Percentiles rank a stretch among this genome's conserved stretches.
Evolutionary conservation across 176 grass and related monocot species (phyloP).

Genomic region (Triticum turgidum): DNA sequence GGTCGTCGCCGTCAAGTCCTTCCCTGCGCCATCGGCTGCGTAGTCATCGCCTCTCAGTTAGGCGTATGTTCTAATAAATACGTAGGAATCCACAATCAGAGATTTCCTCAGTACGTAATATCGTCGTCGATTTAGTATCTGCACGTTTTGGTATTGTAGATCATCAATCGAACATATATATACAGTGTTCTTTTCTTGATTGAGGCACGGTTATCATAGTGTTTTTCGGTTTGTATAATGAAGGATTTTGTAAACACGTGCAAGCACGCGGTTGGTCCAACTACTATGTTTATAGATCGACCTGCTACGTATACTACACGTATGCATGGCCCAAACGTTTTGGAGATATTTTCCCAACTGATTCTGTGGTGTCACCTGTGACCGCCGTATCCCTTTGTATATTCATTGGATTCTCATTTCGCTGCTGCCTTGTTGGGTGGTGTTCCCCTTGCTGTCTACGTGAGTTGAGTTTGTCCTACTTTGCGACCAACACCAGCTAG

Average conservation of each 20-base stretch:
- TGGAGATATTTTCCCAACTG: background rate
- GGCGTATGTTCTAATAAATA: background rate
- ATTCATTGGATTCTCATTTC: background rate
- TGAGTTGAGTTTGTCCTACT: too few relatives aligned
- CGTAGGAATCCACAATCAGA: background rate
- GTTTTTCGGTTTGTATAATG: background rate
- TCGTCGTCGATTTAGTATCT: background rate
- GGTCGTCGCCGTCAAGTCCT: conserved; percentile 27
- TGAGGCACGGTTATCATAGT: too few relatives aligned
- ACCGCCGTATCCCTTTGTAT: background rate
- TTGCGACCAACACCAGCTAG: too few relatives aligned
- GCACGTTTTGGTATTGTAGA: background rate
- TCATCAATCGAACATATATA: background rate
- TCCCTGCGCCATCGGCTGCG: conserved; percentile 58
- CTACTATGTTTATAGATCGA: background rate
- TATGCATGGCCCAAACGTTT: background rate
- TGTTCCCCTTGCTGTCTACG: too few relatives aligned
- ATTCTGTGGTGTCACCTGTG: background rate
- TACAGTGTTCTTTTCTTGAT: too few relatives aligned
- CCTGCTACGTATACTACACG: background rate
- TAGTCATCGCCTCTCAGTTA: background rate
- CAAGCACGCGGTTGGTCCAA: background rate
- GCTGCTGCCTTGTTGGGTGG: background rate
- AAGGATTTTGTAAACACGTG: background rate
- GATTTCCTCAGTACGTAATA: background rate